Evolutionary conservation across 1,284 basidiomycete species (phyloP).

Genomic region (Retiboletus fuscus): DNA sequence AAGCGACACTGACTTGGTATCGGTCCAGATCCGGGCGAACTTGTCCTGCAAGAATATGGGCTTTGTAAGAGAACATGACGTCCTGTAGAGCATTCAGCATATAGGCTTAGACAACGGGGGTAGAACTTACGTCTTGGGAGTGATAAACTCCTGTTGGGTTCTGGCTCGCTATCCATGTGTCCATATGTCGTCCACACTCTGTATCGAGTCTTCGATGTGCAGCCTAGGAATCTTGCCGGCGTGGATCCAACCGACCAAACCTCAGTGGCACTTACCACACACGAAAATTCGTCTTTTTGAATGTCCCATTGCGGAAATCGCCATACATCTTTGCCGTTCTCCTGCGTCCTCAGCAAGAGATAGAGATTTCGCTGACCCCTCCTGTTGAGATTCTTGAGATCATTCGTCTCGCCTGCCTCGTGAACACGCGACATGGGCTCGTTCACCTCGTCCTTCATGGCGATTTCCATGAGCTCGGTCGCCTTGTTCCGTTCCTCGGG

Average conservation of each 20-base stretch:
- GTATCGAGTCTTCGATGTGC: conserved; percentile 73
- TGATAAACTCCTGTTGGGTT: conserved; percentile 79
- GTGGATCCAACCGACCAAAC: conserved; percentile 7
- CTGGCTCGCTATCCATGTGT: conserved; percentile 84
- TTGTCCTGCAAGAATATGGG: conserved; percentile 85
- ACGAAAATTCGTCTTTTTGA: conserved; percentile 72
- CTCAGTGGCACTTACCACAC: conserved; percentile 62
- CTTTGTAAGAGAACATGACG: conserved; percentile 83
- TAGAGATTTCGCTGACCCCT: conserved; percentile 89
- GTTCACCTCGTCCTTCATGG: conserved; percentile 73
- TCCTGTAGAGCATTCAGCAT: conserved; percentile 49
- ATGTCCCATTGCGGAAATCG: conserved; percentile 82
- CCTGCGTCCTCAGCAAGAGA: conserved; percentile 72
- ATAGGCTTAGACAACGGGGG: neutral
- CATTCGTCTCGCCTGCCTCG: conserved; percentile 69
- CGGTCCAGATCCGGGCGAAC: conserved; percentile 63
- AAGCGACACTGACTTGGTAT: too few relatives aligned
- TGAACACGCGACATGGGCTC: conserved; percentile 69
- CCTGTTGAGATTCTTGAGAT: conserved; percentile 84
- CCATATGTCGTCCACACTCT: conserved; percentile 80
- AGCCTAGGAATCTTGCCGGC: conserved; percentile 58
- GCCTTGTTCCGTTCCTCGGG: conserved; percentile 64
- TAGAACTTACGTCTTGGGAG: conserved; percentile 48
- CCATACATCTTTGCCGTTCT: conserved; percentile 72
- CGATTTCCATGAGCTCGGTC: conserved; percentile 66